Evolutionary conservation across 2,329 filamentous ascomycete genomes (phyloP), one percentile per base, ranked within the genome.

Genomic region (Phoma sp.): DNA sequence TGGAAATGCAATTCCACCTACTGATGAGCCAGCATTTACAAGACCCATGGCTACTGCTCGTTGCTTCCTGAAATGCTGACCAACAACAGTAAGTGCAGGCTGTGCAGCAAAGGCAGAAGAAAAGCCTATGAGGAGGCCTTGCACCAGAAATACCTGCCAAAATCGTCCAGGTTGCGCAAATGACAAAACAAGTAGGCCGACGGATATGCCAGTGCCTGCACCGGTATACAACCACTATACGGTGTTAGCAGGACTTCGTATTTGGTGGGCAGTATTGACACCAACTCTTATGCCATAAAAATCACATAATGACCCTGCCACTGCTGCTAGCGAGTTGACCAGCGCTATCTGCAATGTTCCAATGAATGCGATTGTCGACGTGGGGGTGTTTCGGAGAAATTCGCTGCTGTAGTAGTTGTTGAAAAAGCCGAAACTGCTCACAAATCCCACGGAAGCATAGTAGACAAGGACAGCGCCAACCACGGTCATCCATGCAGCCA

Each of bases 301-400:
- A 64, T 90, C 88, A 61, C 83, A 89, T 0, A 87, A 42, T 14
- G 81, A 81, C 1, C 87, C 87, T n/a, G 85, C 79, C 4, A 89
- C 58, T 0, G 85, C 82, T 0, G 85, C 84, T 56, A 81, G 64
- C n/a, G 66, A 73, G 63, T 82, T 81, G 74, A 86, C 76, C 45
- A 79, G 68, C 30, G 75, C 76, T 14, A 75, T 67, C 37, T 79
- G 69, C 5, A 79, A 52, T 0, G 77, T 77, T 0, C 75, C 74
- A 33, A 79, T 79, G 70, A 79, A 79, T 0, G 77, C 66, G 27
- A 81, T 75, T 0, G 66, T 74, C 4, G 70, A 70, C 0, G 72
- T 53, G 0, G 72, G 60, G 2, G 74, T 68, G 0, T 62, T 32
- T 1, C 22, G 22, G 0, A 80, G 68, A 24, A 74, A 73, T 14